These are phyloP conservation scores for Saccharomycopsis fermentans DNA, from an alignment of 805 yeast species.

Conservation along the genomic window DNA sequence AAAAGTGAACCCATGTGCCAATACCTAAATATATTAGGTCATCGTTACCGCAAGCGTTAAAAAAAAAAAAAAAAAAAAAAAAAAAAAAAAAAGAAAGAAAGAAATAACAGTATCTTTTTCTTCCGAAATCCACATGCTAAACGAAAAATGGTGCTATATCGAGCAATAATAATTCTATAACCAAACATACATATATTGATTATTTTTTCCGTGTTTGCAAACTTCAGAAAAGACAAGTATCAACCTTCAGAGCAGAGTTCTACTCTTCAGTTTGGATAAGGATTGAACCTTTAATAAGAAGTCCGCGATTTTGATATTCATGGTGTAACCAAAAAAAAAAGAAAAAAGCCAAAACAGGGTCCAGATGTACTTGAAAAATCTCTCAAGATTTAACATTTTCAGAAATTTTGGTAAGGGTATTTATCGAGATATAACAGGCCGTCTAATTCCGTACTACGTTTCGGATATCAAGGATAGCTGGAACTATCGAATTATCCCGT, in stretches of 20 bases:
- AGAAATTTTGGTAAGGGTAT: constrained; percentile 13
- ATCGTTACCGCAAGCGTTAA: background rate
- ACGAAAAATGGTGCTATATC: no score
- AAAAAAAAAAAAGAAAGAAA: background rate
- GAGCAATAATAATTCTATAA: no score
- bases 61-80: background rate
- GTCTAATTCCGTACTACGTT: constrained; percentile 46
- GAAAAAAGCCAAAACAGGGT: background rate
- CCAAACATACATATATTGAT: no score
- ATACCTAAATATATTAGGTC: background rate
- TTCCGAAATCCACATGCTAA: no score
- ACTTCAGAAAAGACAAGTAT: no score
- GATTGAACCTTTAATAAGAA: background rate
- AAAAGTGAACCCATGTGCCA: no score
- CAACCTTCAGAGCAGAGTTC: no score
- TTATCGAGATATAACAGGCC: constrained; percentile 4
- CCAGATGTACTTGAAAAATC: background rate
- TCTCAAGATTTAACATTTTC: background rate
- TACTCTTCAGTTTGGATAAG: no score
- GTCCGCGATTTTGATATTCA: no score
- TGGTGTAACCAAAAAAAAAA: no score
- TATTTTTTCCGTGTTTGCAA: no score
- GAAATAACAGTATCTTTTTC: background rate
- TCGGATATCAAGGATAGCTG: constrained; percentile 64
- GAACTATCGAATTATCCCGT: constrained; percentile 81